Evolutionary conservation across 345 rosid species (phyloP), one percentile per base, ranked within the genome.

Genomic region (Lepidium sativum): DNA sequence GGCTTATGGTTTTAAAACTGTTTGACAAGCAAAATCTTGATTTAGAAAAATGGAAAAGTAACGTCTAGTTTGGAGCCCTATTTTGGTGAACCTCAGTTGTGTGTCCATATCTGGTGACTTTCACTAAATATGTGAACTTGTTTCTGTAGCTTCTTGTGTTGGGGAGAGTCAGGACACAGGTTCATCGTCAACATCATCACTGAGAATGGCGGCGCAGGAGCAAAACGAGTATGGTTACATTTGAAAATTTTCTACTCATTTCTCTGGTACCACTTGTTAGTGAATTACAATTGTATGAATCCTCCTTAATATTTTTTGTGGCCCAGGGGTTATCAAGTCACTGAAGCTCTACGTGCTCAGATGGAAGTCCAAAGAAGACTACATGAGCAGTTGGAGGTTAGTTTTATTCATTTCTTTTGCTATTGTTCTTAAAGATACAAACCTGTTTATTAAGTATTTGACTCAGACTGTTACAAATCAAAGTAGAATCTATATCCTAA

Each of bases 341-440:
- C 97, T 4, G 99, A 94, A 79, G 99, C 99, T 75, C 77, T 94
- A 68, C 80, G 95, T 29, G 86, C 86, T 49, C 99, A 94, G 80
- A 90, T 94, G 99, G 99, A 94, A 90, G 96, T 94, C 78, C 99
- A 94, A 71, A 75, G 95, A 72, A 84, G 91, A 82, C 82, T 94
- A 39, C 99, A 90, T 41, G 97, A 94, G 74, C 96, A 90, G 78
- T 81, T 94, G 60, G 97, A 94, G 99, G 99, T 94, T 69, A 47
- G 78, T 44, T 71, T 61, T 53, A 38, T 54, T 60, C 59, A 12
- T 35, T 60, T 67, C 10, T 54, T 12, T 40, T 25, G 12, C 3
- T 51, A 3, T 13, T 17, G 54, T 42, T 39, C 23, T 41, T 61
- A 29, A 49, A 18, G 21, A 33, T 42, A 21, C 8, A 35, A 45